A percentile compares a stretch with the other conserved stretches of the same genome.
Evolutionary conservation across 1,284 basidiomycete genomes (phyloP).

Genomic region (Pterula multifida): DNA sequence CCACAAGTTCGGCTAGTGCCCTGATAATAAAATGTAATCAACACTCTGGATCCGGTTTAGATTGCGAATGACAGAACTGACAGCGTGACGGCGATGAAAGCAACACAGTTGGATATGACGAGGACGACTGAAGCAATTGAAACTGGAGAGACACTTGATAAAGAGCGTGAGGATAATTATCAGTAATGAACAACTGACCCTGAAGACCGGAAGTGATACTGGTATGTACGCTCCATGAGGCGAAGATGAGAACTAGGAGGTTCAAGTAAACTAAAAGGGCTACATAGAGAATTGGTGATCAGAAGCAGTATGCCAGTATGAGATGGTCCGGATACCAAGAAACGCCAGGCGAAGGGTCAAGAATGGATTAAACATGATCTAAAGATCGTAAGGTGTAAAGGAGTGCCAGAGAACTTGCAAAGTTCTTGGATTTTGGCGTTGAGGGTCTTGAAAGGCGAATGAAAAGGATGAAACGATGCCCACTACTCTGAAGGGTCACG

Average conservation of each 20-base stretch:
- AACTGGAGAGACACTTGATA: background rate
- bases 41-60: background rate
- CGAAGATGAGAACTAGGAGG: conserved; percentile 38
- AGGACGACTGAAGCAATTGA: background rate
- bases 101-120: background rate
- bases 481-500: background rate
- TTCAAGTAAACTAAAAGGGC: conserved; percentile 42
- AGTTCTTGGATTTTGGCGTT: background rate
- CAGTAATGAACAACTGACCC: too few species aligned
- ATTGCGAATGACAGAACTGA: conserved; percentile 22
- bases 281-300: conserved; percentile 14
- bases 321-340: conserved; percentile 31
- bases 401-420: background rate
- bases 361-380: conserved; percentile 27
- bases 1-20: conserved; percentile 26
- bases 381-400: background rate
- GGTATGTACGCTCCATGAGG: conserved; percentile 42
- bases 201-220: conserved; percentile 21
- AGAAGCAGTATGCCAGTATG: conserved; percentile 1
- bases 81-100: conserved; percentile 31
- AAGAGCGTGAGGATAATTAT: background rate
- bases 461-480: background rate
- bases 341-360: conserved; percentile 42
- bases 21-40: conserved; percentile 14
- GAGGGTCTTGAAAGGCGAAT: conserved; percentile 2